Percentiles rank a stretch among this genome's conserved stretches.
phyloP scores from a whole-genome alignment of 345 rosid species.

The Lagerstroemia speciosa region DNA sequence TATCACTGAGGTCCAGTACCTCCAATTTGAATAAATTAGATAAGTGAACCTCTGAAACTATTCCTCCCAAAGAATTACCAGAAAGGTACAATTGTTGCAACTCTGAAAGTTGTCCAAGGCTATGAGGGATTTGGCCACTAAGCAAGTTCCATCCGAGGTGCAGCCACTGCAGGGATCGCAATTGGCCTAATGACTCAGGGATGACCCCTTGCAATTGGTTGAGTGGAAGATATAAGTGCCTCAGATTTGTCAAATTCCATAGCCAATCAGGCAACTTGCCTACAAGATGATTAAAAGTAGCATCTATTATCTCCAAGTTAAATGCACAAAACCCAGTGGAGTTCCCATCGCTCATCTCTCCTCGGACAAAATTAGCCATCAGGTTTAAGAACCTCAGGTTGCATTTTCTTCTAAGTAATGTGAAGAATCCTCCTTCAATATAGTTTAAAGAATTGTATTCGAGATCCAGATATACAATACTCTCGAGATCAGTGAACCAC shows the following conservation, averaged over 20 bases:
- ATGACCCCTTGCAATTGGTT: background rate
- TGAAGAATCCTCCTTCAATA: background rate
- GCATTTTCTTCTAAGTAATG: too few species aligned
- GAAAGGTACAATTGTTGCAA: background rate
- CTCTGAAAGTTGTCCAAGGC: too few species aligned
- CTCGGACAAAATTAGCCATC: too few species aligned
- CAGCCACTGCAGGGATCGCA: background rate
- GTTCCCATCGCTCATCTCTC: background rate
- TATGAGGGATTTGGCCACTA: too few species aligned
- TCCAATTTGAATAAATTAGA: constrained; percentile 5
- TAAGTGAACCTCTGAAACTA: constrained; percentile 6
- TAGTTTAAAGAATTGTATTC: too few species aligned
- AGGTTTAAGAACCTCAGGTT: too few species aligned
- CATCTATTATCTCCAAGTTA: background rate
- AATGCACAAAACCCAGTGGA: background rate
- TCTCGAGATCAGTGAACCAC: background rate
- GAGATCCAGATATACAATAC: background rate
- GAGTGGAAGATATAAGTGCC: background rate
- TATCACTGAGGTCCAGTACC: background rate
- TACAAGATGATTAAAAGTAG: background rate
- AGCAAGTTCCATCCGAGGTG: background rate
- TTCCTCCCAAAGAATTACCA: background rate
- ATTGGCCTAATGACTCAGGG: background rate
- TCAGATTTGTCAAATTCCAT: background rate
- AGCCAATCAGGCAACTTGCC: too few species aligned